phyloP scores from a whole-genome alignment of 345 rosid genomes.

The Sonneratia caseolaris region DNA sequence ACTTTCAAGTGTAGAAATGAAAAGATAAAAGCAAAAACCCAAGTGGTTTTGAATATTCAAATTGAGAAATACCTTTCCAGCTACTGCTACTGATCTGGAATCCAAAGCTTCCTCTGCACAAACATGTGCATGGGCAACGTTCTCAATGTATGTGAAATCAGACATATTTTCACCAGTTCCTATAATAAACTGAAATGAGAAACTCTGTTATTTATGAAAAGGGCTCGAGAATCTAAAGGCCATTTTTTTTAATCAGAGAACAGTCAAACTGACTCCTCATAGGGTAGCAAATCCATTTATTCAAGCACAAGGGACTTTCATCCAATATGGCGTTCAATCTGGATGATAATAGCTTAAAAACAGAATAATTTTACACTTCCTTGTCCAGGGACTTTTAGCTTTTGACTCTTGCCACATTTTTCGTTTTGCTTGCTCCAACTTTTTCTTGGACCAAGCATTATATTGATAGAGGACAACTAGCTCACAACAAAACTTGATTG shows the following conservation, averaged over 20 bases:
- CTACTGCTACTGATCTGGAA: conserved; percentile 51
- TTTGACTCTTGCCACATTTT: neutral
- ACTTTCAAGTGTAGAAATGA: conserved; percentile 1
- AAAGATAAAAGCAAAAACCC: neutral
- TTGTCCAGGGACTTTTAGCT: neutral
- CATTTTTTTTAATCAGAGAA: neutral
- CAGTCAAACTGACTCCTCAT: neutral
- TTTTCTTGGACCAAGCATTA: neutral
- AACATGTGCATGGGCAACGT: conserved; percentile 75
- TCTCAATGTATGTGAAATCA: conserved; percentile 84
- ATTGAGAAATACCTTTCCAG: conserved; percentile 69
- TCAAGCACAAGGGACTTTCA: neutral
- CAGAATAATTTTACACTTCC: neutral
- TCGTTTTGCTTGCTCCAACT: neutral
- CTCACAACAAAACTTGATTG: neutral
- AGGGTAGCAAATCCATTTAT: neutral
- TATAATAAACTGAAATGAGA: conserved; percentile 68
- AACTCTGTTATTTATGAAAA: conserved; percentile 24
- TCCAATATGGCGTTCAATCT: neutral
- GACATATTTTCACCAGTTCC: conserved; percentile 80
- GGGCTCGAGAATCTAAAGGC: neutral
- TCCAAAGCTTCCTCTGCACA: conserved; percentile 74
- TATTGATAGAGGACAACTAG: neutral
- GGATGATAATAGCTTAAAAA: neutral
- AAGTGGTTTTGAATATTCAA: neutral